A percentile compares a stretch with the other conserved stretches of the same genome.
These are phyloP conservation scores for Chenopodium suecicum DNA, from an alignment of 148 eudicot species.

Conservation along the genomic window DNA sequence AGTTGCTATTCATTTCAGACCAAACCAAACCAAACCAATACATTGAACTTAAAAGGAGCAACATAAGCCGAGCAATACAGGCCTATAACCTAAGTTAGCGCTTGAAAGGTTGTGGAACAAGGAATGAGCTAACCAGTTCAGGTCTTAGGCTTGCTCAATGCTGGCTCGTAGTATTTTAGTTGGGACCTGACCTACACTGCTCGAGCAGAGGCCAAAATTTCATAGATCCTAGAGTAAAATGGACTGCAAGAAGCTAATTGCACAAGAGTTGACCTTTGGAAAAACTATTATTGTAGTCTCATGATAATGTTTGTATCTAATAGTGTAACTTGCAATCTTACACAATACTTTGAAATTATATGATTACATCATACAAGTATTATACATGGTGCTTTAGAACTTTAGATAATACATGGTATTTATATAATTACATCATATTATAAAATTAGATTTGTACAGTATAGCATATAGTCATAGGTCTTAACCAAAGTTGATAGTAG, in stretches of 20 bases:
- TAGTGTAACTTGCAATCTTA: neutral
- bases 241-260: neutral
- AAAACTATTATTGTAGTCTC: neutral
- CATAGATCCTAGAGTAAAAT: neutral
- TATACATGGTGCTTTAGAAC: neutral
- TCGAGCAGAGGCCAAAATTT: neutral
- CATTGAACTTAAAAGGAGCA: neutral
- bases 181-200: neutral
- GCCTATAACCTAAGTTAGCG: neutral
- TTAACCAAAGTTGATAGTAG: neutral
- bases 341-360: neutral
- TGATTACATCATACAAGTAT: neutral
- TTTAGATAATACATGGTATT: neutral
- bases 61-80: neutral
- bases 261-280: constrained; percentile 15
- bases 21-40: neutral
- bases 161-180: neutral
- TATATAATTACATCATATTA: neutral
- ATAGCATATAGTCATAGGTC: no score
- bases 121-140: neutral
- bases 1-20: neutral
- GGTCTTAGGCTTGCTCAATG: neutral
- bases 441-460: neutral
- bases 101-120: neutral
- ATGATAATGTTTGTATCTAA: neutral